Conservation (phyloP, 768 basidiomycete species). For the Lactarius evosmus region DNA sequence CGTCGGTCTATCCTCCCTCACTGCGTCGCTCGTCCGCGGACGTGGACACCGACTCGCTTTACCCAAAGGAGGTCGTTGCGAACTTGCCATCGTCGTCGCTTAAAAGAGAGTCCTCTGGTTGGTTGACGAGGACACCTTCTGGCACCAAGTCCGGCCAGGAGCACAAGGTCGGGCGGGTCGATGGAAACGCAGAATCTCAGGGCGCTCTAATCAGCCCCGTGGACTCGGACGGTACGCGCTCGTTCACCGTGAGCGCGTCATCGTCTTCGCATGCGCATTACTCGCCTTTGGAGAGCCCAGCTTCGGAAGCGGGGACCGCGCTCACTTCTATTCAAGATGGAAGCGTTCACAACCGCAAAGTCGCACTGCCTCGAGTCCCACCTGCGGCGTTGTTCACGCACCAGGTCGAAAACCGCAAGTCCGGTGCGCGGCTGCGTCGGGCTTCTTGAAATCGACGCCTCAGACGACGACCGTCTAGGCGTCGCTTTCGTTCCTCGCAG, state of each 20-base stretch:
- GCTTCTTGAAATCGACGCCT: background rate
- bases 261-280: slow-evolving; percentile 1
- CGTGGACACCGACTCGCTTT: slow-evolving; percentile 21
- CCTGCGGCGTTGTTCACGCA: background rate
- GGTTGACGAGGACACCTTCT: background rate
- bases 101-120: background rate
- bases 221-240: background rate
- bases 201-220: background rate
- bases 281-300: background rate
- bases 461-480: no score
- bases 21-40: slow-evolving; percentile 15
- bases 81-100: background rate
- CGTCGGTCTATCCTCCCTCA: slow-evolving; percentile 30
- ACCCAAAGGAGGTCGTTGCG: slow-evolving; percentile 7
- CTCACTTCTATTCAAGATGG: slow-evolving; percentile 48
- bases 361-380: background rate
- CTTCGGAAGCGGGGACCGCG: slow-evolving; percentile 5
- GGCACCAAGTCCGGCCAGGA: background rate
- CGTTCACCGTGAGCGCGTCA: background rate
- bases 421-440: background rate
- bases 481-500: background rate
- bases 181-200: background rate
- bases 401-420: background rate
- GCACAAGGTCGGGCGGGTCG: background rate
- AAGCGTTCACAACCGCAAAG: slow-evolving; percentile 27